These are phyloP conservation scores for Carex myosuroides DNA, from an alignment of 176 grass and related monocot species.

Conservation along the genomic window DNA sequence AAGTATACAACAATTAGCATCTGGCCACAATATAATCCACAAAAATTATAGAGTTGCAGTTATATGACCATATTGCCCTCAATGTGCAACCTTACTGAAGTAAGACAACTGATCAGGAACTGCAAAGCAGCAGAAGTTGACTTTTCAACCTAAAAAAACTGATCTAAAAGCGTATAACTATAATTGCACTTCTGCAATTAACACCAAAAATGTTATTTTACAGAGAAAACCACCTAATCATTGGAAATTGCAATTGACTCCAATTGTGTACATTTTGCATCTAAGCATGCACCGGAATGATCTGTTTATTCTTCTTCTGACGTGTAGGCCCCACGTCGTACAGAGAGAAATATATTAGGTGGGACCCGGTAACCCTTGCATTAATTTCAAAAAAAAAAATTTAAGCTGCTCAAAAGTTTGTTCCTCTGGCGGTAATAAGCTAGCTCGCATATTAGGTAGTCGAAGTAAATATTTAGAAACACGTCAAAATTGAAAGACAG, in stretches of 20 bases:
- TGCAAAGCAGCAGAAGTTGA: neutral
- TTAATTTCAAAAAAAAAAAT: neutral
- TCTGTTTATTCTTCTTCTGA: neutral
- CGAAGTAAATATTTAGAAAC: constrained; percentile 15
- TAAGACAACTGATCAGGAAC: neutral
- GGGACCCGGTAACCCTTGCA: neutral
- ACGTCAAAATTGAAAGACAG: neutral
- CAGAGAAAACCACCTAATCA: neutral
- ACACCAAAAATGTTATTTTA: neutral
- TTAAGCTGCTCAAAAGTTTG: neutral
- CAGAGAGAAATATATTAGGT: neutral
- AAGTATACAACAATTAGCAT: neutral
- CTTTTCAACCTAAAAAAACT: neutral
- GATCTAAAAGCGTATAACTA: neutral
- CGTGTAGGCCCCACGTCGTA: neutral
- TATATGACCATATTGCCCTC: constrained; percentile 1
- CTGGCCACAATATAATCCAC: neutral
- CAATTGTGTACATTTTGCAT: neutral
- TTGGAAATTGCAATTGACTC: neutral
- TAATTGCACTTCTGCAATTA: neutral
- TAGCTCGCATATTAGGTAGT: constrained; percentile 28
- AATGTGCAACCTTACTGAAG: neutral
- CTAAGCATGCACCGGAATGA: neutral
- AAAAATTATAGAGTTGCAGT: neutral
- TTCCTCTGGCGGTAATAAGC: neutral